Base-by-base conservation (phyloP, 1,284 basidiomycete genomes). In the Macrocystidia cucumis region DNA sequence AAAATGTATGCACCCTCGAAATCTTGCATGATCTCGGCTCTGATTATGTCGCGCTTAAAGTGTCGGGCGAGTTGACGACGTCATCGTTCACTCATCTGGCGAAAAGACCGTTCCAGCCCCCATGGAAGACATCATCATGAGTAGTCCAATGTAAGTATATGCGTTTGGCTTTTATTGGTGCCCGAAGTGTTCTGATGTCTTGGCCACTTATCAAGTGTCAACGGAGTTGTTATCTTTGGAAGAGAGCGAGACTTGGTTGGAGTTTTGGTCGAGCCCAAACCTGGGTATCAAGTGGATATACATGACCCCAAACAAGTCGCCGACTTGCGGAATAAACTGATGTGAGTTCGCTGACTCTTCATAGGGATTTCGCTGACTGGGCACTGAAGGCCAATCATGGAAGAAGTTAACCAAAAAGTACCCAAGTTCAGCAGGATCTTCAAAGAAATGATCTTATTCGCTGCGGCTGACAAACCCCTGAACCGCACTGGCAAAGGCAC, bases 191-290 rank as follows among this genome's bases (percentile, higher is more conserved):
- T n/a, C n/a, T n/a, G n/a, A n/a, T n/a, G n/a, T n/a, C n/a, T n/a
- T n/a, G n/a, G n/a, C n/a, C n/a, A n/a, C n/a, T 7, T 14, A 29
- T 8, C 28, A 11, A 61, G 59, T 11, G 49, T 70, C 5, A 38
- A 49, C 5, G 57, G 50, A 0, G 51, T 50, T 5, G 35, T 66
- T 20, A 51, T 72, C 45, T 71, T 68, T 14, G 67, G 69, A 12
- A 45, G 57, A 1, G 57, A 49, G 9, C 57, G 52, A 8, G 50
- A 55, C 14, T 59, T 63, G 38, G 48, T 57, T 4, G 67, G 69
- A 1, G 41, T 66, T 17, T 48, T 70, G 27, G 44, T 71, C 29
- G 63, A 70, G 32, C 59, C 57, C 1, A 40, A 38, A 1, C 23
- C 38, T 0, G 50, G 29, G 7, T 16, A 49, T 9, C 32, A 34